A percentile compares a stretch with the other conserved stretches of the same genome.
Evolutionary conservation across 192 early-diverging fungal species (phyloP).

Genomic region (Coemansia sp.): DNA sequence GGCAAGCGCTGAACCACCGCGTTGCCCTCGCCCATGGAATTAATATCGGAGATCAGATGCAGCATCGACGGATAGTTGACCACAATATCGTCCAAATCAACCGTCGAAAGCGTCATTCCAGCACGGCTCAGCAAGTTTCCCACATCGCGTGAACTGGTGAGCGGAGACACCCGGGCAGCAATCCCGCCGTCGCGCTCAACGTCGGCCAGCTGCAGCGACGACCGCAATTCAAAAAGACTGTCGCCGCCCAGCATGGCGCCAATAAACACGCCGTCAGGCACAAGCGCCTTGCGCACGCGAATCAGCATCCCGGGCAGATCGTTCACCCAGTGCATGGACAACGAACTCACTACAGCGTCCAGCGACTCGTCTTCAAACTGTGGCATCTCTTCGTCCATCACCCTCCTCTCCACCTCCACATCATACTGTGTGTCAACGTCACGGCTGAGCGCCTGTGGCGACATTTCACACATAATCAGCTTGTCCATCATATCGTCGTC

Average conservation of each 20-base stretch:
- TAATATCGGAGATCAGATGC: constrained; percentile 85
- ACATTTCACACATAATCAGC: constrained; percentile 85
- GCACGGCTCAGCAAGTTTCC: constrained; percentile 76
- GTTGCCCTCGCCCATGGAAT: constrained; percentile 93
- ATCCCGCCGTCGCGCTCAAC: constrained; percentile 88
- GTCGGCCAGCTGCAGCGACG: constrained; percentile 87
- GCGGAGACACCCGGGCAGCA: constrained; percentile 83
- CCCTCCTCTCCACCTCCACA: constrained; percentile 71
- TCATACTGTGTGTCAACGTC: constrained; percentile 50
- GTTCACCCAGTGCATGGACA: constrained; percentile 95
- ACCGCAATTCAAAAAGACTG: constrained; percentile 91
- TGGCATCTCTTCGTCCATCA: constrained; percentile 82
- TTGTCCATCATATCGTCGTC: constrained; percentile 79
- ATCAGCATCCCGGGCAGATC: constrained; percentile 86
- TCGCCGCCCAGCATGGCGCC: constrained; percentile 94
- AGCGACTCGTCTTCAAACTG: constrained; percentile 80
- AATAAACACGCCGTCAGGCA: constrained; percentile 91
- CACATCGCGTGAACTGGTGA: constrained; percentile 80
- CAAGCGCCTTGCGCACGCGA: constrained; percentile 74
- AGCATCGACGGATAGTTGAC: constrained; percentile 90
- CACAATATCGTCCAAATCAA: constrained; percentile 88
- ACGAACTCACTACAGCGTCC: constrained; percentile 82
- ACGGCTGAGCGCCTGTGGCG: constrained; percentile 55
- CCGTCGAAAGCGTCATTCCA: constrained; percentile 84
- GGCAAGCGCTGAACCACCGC: constrained; percentile 71